These are phyloP conservation scores for Purshia tridentata DNA, from an alignment of 306 rosid species.

Conservation along the genomic window DNA sequence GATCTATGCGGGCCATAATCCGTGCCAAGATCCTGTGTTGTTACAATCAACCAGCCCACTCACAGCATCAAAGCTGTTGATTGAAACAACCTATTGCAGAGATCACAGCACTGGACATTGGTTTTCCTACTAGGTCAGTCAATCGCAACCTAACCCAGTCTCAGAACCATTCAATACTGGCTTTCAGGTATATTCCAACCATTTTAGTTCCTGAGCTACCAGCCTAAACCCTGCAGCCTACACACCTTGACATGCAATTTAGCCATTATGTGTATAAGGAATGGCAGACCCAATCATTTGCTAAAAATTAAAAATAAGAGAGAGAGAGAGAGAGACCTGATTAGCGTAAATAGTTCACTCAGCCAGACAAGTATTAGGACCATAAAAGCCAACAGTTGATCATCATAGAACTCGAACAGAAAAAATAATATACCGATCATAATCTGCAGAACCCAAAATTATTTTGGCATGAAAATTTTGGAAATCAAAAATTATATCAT, in stretches of 20 bases:
- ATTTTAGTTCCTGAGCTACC: background rate
- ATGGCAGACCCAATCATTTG: background rate
- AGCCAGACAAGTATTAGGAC: slow-evolving; percentile 96
- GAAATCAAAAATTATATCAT: slow-evolving; percentile 1
- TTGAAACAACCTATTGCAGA: background rate
- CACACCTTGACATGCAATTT: background rate
- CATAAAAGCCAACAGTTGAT: slow-evolving; percentile 93
- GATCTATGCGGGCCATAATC: background rate
- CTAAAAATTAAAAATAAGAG: background rate
- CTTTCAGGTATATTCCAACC: background rate
- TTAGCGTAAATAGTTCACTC: slow-evolving; percentile 89
- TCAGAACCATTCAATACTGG: background rate
- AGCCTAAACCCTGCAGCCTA: background rate
- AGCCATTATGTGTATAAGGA: background rate
- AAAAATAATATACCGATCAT: slow-evolving; percentile 97
- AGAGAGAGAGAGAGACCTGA: slow-evolving; percentile 61
- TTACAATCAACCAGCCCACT: background rate
- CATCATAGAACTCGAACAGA: slow-evolving; percentile 93
- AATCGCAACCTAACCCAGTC: background rate
- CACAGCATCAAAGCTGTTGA: slow-evolving; percentile 6
- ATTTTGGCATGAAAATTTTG: background rate
- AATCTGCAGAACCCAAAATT: slow-evolving; percentile 59
- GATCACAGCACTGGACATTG: background rate
- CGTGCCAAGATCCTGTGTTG: background rate
- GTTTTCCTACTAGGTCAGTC: background rate